Evolutionary conservation across 2,329 filamentous ascomycete genomes (phyloP).

Genomic region (Dendryphion nanum): DNA sequence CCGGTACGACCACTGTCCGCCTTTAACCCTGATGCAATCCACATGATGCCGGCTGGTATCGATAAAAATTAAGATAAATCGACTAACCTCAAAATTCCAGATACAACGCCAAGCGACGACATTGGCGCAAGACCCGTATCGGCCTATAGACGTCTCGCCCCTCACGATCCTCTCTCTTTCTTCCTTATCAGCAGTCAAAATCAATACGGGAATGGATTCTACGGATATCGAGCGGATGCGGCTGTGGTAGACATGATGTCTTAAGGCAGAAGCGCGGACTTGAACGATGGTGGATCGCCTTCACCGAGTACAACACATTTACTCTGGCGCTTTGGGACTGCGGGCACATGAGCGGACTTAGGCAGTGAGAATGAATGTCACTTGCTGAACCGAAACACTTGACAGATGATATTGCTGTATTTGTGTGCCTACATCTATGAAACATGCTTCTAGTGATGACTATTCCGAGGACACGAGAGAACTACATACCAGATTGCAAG

Average conservation of each 20-base stretch:
- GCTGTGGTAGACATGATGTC: slow-evolving; percentile 4
- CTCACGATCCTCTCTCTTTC: slow-evolving; percentile 33
- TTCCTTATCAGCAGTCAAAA: slow-evolving; percentile 27
- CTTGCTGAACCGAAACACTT: slow-evolving; percentile 31
- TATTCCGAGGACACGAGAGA: no score
- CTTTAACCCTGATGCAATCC: background rate
- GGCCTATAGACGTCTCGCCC: slow-evolving; percentile 78
- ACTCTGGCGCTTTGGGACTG: slow-evolving; percentile 39
- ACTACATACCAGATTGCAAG: no score
- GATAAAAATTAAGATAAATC: background rate
- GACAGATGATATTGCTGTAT: no score
- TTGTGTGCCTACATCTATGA: no score
- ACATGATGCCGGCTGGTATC: background rate
- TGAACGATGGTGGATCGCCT: slow-evolving; percentile 24
- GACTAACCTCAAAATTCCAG: slow-evolving; percentile 48
- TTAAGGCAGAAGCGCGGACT: slow-evolving; percentile 20
- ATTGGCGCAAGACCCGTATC: slow-evolving; percentile 99
- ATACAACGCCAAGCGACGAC: slow-evolving; percentile 99
- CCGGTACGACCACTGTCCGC: slow-evolving; percentile 66
- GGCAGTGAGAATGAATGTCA: slow-evolving; percentile 33
- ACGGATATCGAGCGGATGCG: slow-evolving; percentile 22
- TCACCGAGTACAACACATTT: slow-evolving; percentile 19
- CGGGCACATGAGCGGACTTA: slow-evolving; percentile 36
- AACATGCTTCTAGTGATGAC: no score
- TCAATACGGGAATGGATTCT: slow-evolving; percentile 31